phyloP scores from a whole-genome alignment of 2,329 filamentous ascomycete genomes.

The Pyrenochaeta sp. region DNA sequence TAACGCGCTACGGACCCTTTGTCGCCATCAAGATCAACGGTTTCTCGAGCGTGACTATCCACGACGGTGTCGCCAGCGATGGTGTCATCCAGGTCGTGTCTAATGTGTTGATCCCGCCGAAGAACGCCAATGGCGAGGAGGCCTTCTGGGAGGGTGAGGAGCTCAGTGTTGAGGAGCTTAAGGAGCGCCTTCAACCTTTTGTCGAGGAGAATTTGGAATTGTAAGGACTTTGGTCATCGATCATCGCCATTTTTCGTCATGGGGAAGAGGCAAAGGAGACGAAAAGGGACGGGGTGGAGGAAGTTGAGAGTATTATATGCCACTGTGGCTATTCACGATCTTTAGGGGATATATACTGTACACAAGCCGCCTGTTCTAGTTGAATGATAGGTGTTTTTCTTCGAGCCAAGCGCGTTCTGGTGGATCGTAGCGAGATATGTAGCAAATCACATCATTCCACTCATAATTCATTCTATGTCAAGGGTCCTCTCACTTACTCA shows the following conservation, averaged over 20 bases:
- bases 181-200: conserved; percentile 55
- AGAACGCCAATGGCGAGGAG: conserved; percentile 50
- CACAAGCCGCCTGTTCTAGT: too few relatives aligned
- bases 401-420: too few relatives aligned
- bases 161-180: conserved; percentile 67
- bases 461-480: too few relatives aligned
- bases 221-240: conserved; percentile 19
- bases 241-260: not conserved
- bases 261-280: too few relatives aligned
- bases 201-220: conserved; percentile 43
- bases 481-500: too few relatives aligned
- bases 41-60: conserved; percentile 68
- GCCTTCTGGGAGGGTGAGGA: conserved; percentile 56
- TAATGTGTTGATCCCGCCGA: conserved; percentile 78
- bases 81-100: conserved; percentile 83
- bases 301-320: not conserved
- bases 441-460: too few relatives aligned
- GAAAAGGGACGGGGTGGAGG: not conserved
- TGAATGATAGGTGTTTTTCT: too few relatives aligned
- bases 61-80: conserved; percentile 77
- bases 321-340: conserved; percentile 3
- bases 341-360: conserved; percentile 6
- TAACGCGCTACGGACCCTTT: conserved; percentile 71
- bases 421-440: too few relatives aligned
- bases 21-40: conserved; percentile 79